Evolutionary conservation across 2,329 filamentous ascomycete species (phyloP).

Genomic region (Claviceps fusiformis): DNA sequence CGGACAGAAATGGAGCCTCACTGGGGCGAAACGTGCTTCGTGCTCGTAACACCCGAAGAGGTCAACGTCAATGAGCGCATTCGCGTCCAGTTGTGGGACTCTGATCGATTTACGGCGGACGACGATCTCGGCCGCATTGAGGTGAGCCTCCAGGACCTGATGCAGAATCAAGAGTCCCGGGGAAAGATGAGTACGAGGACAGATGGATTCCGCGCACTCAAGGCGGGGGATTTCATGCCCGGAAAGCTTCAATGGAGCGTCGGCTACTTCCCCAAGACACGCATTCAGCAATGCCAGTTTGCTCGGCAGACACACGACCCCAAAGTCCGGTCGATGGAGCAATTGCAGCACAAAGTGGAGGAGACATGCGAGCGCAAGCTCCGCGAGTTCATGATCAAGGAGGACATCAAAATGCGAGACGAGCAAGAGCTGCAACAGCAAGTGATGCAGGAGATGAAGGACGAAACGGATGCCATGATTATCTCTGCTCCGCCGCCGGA

Average conservation of each 20-base stretch:
- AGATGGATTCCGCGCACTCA: constrained; percentile 52
- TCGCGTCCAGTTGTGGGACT: constrained; percentile 62
- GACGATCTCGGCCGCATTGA: constrained; percentile 65
- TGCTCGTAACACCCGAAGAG: constrained; percentile 59
- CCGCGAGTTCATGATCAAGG: constrained; percentile 40
- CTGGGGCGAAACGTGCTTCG: constrained; percentile 57
- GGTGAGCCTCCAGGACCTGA: constrained; percentile 50
- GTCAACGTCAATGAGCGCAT: constrained; percentile 58
- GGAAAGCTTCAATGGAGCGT: constrained; percentile 57
- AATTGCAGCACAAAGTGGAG: constrained; percentile 44
- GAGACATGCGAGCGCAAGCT: constrained; percentile 45
- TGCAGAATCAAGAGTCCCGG: constrained; percentile 43
- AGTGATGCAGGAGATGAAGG: constrained; percentile 51
- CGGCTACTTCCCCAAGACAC: constrained; percentile 56
- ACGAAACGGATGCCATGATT: constrained; percentile 48
- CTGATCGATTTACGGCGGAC: constrained; percentile 57
- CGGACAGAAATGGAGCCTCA: constrained; percentile 50
- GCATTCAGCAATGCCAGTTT: constrained; percentile 49
- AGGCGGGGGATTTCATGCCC: constrained; percentile 53
- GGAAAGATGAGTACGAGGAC: constrained; percentile 48
- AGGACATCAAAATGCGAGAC: constrained; percentile 36
- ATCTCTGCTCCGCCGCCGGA: constrained; percentile 52
- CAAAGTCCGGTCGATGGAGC: constrained; percentile 40
- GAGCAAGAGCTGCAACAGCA: constrained; percentile 53
- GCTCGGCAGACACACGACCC: constrained; percentile 45